These are phyloP conservation scores for Candida albicans DNA, from an alignment of 1,139 yeast species.

Conservation along the genomic window DNA sequence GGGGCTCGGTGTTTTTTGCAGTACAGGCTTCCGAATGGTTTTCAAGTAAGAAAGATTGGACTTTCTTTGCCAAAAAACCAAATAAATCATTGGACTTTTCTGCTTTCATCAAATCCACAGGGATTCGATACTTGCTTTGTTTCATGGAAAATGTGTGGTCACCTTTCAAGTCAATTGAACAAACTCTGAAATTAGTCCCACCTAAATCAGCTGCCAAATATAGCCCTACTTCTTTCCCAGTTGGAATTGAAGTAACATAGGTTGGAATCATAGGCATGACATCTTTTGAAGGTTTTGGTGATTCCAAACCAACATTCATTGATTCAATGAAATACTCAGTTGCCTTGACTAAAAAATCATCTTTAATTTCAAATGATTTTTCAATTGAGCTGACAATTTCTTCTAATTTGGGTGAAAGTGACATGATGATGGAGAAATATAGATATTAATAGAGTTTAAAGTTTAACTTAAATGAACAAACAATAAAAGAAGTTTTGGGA, in stretches of 20 bases:
- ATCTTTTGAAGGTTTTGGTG: slow-evolving; percentile 38
- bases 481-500: background rate
- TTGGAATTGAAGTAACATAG: slow-evolving; percentile 76
- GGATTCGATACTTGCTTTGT: slow-evolving; percentile 74
- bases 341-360: slow-evolving; percentile 53
- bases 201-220: slow-evolving; percentile 84
- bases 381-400: slow-evolving; percentile 49
- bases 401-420: slow-evolving; percentile 22
- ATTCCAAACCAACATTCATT: slow-evolving; percentile 59
- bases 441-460: background rate
- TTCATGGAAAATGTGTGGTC: slow-evolving; percentile 72
- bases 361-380: slow-evolving; percentile 53
- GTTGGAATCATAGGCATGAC: slow-evolving; percentile 88
- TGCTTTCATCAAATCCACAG: slow-evolving; percentile 65
- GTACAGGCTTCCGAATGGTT: slow-evolving; percentile 52
- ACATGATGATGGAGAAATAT: slow-evolving; percentile 1
- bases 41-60: slow-evolving; percentile 58
- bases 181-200: slow-evolving; percentile 87
- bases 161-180: slow-evolving; percentile 78
- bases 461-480: background rate
- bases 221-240: slow-evolving; percentile 77
- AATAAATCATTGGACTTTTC: slow-evolving; percentile 59
- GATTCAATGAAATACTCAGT: slow-evolving; percentile 65
- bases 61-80: slow-evolving; percentile 68
- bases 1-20: slow-evolving; percentile 14